Evolutionary conservation across 2,329 filamentous ascomycete genomes (phyloP), one percentile per base, ranked within the genome.

Genomic region (Bipolaris gigantea): DNA sequence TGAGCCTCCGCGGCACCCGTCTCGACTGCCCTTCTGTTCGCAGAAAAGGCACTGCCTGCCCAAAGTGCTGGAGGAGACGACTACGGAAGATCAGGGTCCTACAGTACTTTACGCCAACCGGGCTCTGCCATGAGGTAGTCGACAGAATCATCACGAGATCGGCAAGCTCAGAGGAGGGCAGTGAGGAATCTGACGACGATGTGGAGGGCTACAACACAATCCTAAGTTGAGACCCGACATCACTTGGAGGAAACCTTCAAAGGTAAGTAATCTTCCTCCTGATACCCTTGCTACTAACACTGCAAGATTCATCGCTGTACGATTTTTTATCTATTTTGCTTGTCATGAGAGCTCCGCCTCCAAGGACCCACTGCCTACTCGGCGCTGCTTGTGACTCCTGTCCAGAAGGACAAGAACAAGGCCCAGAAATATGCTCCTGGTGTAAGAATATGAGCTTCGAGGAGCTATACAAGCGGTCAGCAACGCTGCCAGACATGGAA

Each of bases 51-150:
- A 39, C 53, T 39, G 65, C 66, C 32, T 70, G 66, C 44, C 16
- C 45, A 10, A 60, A 55, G 59, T 70, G 65, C 44, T 71, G 67
- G 65, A 61, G 49, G 16, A 55, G 57, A 32, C 56, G 62, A 49
- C 55, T 66, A 2, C 55, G 61, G 16, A 67, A 66, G 50, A 63
- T 69, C 44, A 49, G 32, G 15, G 57, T 66, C 16, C 51, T 64
- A 25, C 62, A 69, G 40, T 62, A 66, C 48, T 67, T 70, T 46
- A 69, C 64, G 39, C 63, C 66, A 16, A 61, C 56, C 15, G 65
- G 66, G 43, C 48, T 69, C 15, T 69, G 65, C 50, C 65, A 69
- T 64, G 66, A 69, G 48, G 62, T 67, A 55, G 63, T 58, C 25
- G 63, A 66, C 36, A 64, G 54, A 47, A 25, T 47, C 35, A 55